Base-by-base conservation (phyloP, 148 eudicot genomes). In the Selenicereus undatus region DNA sequence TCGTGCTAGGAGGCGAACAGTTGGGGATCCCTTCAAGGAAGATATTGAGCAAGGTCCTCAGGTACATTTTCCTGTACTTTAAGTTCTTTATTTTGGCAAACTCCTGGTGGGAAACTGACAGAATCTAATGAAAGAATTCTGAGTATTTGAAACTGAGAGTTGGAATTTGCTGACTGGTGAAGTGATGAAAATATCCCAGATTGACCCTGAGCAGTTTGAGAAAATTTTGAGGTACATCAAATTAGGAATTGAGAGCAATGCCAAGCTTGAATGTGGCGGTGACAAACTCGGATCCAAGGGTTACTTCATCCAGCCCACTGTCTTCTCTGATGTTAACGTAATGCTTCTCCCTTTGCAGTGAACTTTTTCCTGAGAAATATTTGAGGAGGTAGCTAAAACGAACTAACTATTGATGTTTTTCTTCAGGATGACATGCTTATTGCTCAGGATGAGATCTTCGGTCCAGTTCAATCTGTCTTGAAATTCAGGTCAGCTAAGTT, bases 31-130 rank as follows among this genome's bases (percentile, higher is more conserved):
- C 76, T 96, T 93, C 89, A 91, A 86, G 82, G 83, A 86, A 71
- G 98, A 89, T 29, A 86, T 89, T 85, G 99, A 96, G 81, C 99
- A 96, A 89, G 99, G 99, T 80, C 99, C 99, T 73, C 99, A 96
- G 97, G 99, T 92, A 76, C 26, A n/a, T 54, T 51, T 36, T 62
- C 54, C 62, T 6, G 36, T 66, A 26, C 71, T 27, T 26, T 27
- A 5, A 8, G 22, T 66, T 27, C 8, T 66, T n/a, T 12, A 66
- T 66, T 75, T 51, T 75, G 20, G 20, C n/a, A 73, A 43, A 10
- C 76, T 24, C 51, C 35, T 72, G 14, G 36, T 39, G 71, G 39
- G 62, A 21, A 50, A 60, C 73, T 39, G 26, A 74, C 21, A 27
- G 39, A 30, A 13, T 52, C 14, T 35, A 43, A 18, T 22, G 12